A percentile compares a stretch with the other conserved stretches of the same genome.
Conservation (phyloP, 2,329 filamentous ascomycete species). For the Talaromyces sp. region DNA sequence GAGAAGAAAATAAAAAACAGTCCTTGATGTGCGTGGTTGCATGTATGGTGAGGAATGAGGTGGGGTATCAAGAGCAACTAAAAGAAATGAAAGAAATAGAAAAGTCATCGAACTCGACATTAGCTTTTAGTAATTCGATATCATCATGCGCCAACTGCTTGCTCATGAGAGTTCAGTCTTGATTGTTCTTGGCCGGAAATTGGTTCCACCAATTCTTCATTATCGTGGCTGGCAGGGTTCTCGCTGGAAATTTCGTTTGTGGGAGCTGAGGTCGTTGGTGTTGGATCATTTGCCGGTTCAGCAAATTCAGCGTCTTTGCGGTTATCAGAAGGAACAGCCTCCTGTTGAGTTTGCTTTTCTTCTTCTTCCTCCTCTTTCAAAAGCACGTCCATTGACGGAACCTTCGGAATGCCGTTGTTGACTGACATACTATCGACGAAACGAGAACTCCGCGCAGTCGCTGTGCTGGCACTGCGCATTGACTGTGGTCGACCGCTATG, state of each 20-base stretch:
- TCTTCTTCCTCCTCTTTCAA: not conserved
- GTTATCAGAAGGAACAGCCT: not conserved
- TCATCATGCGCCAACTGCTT: constrained; percentile 29
- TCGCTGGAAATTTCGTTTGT: constrained; percentile 4
- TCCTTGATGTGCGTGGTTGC: constrained; percentile 1
- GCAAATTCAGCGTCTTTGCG: not conserved
- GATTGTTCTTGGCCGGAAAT: constrained; percentile 21
- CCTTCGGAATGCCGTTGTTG: constrained; percentile 25
- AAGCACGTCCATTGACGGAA: constrained; percentile 17
- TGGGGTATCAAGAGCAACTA: constrained; percentile 16
- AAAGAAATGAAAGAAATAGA: constrained; percentile 12
- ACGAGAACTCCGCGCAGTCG: constrained; percentile 57
- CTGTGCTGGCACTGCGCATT: constrained; percentile 62
- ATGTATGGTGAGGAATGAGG: constrained; percentile 4
- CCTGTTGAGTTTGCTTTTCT: not conserved
- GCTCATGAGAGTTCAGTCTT: constrained; percentile 24
- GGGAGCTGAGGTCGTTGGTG: not conserved
- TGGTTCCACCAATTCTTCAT: constrained; percentile 16
- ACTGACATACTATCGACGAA: constrained; percentile 26
- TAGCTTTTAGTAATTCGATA: not conserved
- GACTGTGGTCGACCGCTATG: constrained; percentile 57
- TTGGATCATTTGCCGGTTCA: not conserved
- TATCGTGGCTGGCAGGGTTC: constrained; percentile 2
- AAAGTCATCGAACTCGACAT: constrained; percentile 1
- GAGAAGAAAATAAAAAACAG: not conserved